Evolutionary conservation across 1,284 basidiomycete species (phyloP).

Genomic region (Pyrrhoderma noxium): DNA sequence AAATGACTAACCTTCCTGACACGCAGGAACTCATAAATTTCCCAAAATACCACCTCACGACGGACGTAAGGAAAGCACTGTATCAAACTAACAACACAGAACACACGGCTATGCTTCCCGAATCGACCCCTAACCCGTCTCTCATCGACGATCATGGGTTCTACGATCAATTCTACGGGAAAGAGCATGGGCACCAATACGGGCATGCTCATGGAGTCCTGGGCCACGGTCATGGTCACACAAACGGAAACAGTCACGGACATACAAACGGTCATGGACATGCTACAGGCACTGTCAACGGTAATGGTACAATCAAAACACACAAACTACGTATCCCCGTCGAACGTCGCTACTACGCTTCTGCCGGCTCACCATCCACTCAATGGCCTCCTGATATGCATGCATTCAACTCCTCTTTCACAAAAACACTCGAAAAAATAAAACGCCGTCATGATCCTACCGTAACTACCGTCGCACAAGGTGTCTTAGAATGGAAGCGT

Average conservation of each 20-base stretch:
- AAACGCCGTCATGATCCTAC: slow-evolving; percentile 96
- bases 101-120: slow-evolving; percentile 40
- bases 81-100: slow-evolving; percentile 38
- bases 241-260: slow-evolving; percentile 6
- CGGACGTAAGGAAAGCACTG: slow-evolving; percentile 63
- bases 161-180: slow-evolving; percentile 10
- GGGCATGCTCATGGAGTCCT: neutral
- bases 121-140: slow-evolving; percentile 67
- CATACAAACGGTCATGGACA: slow-evolving; percentile 20
- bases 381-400: slow-evolving; percentile 89
- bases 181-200: neutral
- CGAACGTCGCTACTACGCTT: slow-evolving; percentile 80
- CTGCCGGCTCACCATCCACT: slow-evolving; percentile 48
- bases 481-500: slow-evolving; percentile 76
- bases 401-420: slow-evolving; percentile 92
- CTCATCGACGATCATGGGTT: slow-evolving; percentile 25
- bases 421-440: slow-evolving; percentile 81
- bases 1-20: too few species aligned
- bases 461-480: slow-evolving; percentile 95
- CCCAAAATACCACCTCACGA: slow-evolving; percentile 65
- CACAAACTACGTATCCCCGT: slow-evolving; percentile 61
- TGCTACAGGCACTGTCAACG: slow-evolving; percentile 28
- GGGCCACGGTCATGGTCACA: too few species aligned
- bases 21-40: slow-evolving; percentile 91
- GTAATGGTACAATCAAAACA: slow-evolving; percentile 24